These are phyloP conservation scores for Kurtzmaniella natalensis DNA, from an alignment of 1,139 yeast genomes.

Conservation along the genomic window DNA sequence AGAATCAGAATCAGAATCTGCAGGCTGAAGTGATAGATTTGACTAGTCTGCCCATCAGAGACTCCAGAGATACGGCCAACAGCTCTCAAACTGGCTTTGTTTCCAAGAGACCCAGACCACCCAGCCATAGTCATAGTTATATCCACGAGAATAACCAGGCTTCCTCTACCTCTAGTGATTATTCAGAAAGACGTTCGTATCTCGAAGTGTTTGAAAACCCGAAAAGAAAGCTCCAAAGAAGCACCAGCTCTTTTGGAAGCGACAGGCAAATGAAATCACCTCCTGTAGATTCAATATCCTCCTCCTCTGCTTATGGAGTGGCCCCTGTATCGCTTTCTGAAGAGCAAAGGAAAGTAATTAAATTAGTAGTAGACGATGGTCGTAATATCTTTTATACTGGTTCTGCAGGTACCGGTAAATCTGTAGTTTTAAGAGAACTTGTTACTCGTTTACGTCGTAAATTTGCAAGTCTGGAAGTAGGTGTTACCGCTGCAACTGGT, in stretches of 20 bases:
- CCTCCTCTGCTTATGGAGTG: neutral
- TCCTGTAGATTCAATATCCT: neutral
- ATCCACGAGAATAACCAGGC: conserved; percentile 8
- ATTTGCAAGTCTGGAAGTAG: conserved; percentile 49
- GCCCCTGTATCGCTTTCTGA: conserved; percentile 23
- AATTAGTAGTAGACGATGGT: conserved; percentile 55
- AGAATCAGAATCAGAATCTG: too few species aligned
- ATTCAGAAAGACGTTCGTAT: neutral
- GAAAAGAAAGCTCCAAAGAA: conserved; percentile 4
- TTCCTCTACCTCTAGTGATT: neutral
- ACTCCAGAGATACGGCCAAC: too few species aligned
- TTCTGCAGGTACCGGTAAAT: conserved; percentile 84
- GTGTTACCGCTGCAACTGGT: conserved; percentile 89
- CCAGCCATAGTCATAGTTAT: conserved; percentile 1
- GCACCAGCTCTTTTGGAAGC: neutral
- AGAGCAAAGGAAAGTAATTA: conserved; percentile 69
- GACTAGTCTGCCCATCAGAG: conserved; percentile 7
- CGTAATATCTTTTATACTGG: conserved; percentile 69
- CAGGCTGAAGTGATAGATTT: conserved; percentile 10
- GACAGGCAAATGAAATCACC: neutral
- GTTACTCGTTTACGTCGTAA: conserved; percentile 39
- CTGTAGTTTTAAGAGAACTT: conserved; percentile 62
- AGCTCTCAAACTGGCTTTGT: neutral
- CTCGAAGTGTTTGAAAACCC: neutral
- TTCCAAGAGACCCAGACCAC: too few species aligned